Percentiles rank a stretch among this genome's conserved stretches.
These are phyloP conservation scores for Alternaria arborescens DNA, from an alignment of 2,329 filamentous ascomycete species.

Conservation along the genomic window DNA sequence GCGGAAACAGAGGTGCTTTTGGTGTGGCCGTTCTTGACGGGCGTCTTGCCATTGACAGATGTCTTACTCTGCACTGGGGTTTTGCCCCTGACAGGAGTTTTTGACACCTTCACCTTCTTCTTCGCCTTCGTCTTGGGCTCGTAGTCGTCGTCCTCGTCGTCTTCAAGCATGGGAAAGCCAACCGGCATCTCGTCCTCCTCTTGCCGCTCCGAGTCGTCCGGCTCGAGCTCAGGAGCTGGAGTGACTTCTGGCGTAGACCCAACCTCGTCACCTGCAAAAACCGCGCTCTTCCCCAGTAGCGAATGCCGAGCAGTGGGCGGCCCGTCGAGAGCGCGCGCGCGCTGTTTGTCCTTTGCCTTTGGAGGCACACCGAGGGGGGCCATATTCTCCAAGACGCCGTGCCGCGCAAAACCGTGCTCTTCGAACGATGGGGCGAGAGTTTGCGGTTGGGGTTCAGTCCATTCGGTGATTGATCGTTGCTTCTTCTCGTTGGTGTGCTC, in stretches of 20 bases:
- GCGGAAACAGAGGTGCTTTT: conserved; percentile 27
- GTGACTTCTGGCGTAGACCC: conserved; percentile 58
- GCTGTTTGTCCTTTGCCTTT: conserved; percentile 66
- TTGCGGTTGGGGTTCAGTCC: conserved; percentile 67
- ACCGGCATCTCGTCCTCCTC: conserved; percentile 49
- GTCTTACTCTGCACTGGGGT: conserved; percentile 46
- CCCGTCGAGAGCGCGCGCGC: conserved; percentile 57
- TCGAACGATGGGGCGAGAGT: conserved; percentile 73
- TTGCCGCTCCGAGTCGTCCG: conserved; percentile 50
- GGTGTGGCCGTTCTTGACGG: conserved; percentile 36
- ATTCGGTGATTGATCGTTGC: conserved; percentile 55
- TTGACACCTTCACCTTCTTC: conserved; percentile 42
- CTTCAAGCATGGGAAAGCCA: conserved; percentile 46
- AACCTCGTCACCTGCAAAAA: conserved; percentile 51
- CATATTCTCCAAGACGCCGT: conserved; percentile 85
- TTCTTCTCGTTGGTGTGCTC: conserved; percentile 44
- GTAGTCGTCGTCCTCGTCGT: conserved; percentile 59
- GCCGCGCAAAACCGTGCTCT: conserved; percentile 76
- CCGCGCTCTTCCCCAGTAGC: conserved; percentile 52
- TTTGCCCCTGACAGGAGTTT: conserved; percentile 49
- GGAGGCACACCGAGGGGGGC: conserved; percentile 79
- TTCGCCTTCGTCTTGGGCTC: conserved; percentile 47
- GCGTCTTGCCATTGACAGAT: conserved; percentile 37
- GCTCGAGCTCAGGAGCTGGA: conserved; percentile 50
- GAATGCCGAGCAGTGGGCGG: conserved; percentile 47